Conservation (phyloP, 2,329 filamentous ascomycete genomes). For the Fusarium poae region DNA sequence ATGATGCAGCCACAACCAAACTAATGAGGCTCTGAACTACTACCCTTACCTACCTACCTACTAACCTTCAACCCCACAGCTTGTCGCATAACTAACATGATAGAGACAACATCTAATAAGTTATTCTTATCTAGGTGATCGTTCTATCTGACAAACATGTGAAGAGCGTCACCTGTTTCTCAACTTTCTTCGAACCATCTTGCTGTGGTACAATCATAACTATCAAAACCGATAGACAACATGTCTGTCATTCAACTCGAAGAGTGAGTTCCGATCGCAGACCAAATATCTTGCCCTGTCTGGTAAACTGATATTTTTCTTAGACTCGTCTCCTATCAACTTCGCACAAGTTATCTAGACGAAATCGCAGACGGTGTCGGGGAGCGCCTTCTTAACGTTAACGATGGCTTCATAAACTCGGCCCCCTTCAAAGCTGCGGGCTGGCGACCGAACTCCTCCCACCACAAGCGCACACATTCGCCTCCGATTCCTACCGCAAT, state of each 20-base stretch:
- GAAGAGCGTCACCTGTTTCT: constrained; percentile 12
- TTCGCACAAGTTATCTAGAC: constrained; percentile 83
- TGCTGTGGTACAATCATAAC: constrained; percentile 13
- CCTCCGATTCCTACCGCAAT: constrained; percentile 87
- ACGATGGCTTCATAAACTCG: constrained; percentile 82
- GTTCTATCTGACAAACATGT: constrained; percentile 35
- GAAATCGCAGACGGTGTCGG: constrained; percentile 87
- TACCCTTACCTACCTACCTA: constrained; percentile 9
- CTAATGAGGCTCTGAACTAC: constrained; percentile 41
- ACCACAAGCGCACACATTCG: constrained; percentile 86
- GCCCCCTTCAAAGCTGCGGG: constrained; percentile 85
- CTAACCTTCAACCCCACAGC: constrained; percentile 20
- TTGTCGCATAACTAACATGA: constrained; percentile 20
- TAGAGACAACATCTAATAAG: neutral
- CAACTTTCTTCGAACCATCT: neutral
- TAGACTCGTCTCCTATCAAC: constrained; percentile 85
- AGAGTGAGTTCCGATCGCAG: constrained; percentile 50
- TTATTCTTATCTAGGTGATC: constrained; percentile 11
- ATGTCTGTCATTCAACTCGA: constrained; percentile 58
- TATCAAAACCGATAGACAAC: constrained; percentile 23
- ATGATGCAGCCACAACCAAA: constrained; percentile 37
- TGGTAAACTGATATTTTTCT: constrained; percentile 37
- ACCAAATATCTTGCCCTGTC: neutral
- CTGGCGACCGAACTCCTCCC: constrained; percentile 79
- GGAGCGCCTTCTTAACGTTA: constrained; percentile 84